Evolutionary conservation across 805 yeast species (phyloP).

Genomic region (Kodamaea laetipori): DNA sequence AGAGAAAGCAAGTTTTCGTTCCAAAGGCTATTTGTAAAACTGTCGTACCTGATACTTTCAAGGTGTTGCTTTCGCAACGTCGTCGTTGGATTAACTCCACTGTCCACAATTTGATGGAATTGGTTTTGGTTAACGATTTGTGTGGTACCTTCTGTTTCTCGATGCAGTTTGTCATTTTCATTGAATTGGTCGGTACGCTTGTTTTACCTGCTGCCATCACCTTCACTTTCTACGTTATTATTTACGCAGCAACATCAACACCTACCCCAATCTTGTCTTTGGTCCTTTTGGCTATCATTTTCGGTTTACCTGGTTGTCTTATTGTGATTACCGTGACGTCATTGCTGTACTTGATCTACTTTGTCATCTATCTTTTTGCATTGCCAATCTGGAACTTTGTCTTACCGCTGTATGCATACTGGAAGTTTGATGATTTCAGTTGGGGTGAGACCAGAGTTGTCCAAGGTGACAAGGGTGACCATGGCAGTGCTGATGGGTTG

Average conservation of each 20-base stretch:
- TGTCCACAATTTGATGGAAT: conserved; percentile 87
- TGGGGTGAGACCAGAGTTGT: conserved; percentile 96
- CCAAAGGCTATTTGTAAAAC: conserved; percentile 93
- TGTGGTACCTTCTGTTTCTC: conserved; percentile 95
- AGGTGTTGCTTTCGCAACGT: conserved; percentile 82
- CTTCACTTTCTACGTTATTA: conserved; percentile 77
- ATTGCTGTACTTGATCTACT: conserved; percentile 72
- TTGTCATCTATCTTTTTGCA: conserved; percentile 73
- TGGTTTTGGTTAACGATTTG: conserved; percentile 77
- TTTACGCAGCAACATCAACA: conserved; percentile 64
- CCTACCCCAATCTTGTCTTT: conserved; percentile 82
- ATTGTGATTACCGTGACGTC: conserved; percentile 81
- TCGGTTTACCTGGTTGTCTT: conserved; percentile 83
- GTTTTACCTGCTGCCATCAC: conserved; percentile 87
- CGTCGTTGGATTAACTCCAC: conserved; percentile 98
- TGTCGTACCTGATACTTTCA: conserved; percentile 80
- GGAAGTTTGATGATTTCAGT: conserved; percentile 95
- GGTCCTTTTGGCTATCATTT: conserved; percentile 70
- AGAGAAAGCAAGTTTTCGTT: conserved; percentile 81
- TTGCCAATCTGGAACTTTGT: conserved; percentile 94
- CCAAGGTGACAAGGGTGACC: conserved; percentile 65
- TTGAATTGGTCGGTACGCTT: conserved; percentile 84
- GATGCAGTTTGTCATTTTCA: conserved; percentile 86
- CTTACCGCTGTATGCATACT: conserved; percentile 81
- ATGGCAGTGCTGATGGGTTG: conserved; percentile 72